phyloP scores from a whole-genome alignment of 805 yeast genomes.

The Maudiozyma bulderi region DNA sequence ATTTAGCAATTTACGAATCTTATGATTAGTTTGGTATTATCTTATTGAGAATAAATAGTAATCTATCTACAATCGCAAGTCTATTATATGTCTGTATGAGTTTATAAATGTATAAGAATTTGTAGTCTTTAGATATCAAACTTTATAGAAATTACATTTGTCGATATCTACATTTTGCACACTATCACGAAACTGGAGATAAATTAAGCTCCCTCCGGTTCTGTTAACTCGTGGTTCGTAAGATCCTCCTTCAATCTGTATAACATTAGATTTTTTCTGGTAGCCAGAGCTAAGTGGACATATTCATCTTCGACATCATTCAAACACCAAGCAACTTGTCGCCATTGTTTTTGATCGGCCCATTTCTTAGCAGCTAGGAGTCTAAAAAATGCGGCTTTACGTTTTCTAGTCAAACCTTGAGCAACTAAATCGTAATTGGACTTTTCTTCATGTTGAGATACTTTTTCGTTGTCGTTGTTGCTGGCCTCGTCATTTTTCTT shows the following conservation, averaged over 20 bases:
- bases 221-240: background rate
- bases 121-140: no score
- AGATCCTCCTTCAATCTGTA: conserved; percentile 11
- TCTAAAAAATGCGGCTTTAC: conserved; percentile 74
- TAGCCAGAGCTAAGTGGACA: conserved; percentile 10
- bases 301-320: conserved; percentile 27
- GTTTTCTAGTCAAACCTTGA: conserved; percentile 47
- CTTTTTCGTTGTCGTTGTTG: no score
- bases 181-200: no score
- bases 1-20: background rate
- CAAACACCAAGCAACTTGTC: conserved; percentile 26
- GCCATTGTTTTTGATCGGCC: conserved; percentile 33
- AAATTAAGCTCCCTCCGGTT: background rate
- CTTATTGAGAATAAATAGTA: no score
- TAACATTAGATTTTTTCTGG: conserved; percentile 17
- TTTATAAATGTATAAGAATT: no score
- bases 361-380: conserved; percentile 68
- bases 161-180: no score
- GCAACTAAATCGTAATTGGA: conserved; percentile 27
- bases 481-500: background rate
- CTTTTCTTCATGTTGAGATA: background rate
- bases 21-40: background rate
- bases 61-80: no score
- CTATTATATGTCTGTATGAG: no score
- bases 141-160: no score